Percentiles rank a stretch among this genome's conserved stretches.
These are phyloP conservation scores for Trichomonascaceae sp. DNA, from an alignment of 1,139 yeast genomes.

Conservation along the genomic window DNA sequence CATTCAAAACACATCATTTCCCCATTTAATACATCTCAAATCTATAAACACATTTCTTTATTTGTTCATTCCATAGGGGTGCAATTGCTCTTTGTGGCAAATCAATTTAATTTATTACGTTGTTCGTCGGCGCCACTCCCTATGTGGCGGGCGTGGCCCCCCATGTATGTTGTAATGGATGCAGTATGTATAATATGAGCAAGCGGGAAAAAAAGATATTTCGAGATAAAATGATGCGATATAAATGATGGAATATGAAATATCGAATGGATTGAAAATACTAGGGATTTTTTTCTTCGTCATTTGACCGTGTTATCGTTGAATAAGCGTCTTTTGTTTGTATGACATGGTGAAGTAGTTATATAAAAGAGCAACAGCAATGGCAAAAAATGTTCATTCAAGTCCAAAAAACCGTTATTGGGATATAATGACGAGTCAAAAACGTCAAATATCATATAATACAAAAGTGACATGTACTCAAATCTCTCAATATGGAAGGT, in stretches of 20 bases:
- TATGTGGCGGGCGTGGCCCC: neutral
- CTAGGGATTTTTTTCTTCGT: neutral
- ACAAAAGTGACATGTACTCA: too few species aligned
- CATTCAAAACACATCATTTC: neutral
- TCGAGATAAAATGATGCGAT: neutral
- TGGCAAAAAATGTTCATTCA: neutral
- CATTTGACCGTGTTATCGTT: neutral
- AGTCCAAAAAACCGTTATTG: too few species aligned
- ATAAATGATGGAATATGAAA: neutral
- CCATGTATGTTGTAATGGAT: neutral
- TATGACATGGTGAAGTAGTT: neutral
- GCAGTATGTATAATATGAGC: neutral
- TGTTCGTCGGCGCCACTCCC: neutral
- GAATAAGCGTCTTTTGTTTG: neutral
- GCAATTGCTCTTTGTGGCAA: neutral
- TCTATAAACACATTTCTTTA: neutral
- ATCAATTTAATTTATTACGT: neutral
- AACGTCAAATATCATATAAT: neutral
- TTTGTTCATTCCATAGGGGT: neutral
- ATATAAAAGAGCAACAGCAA: neutral
- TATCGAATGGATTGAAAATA: neutral
- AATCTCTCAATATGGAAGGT: neutral
- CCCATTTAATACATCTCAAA: neutral
- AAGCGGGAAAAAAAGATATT: neutral
- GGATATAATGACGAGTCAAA: too few species aligned